Evolutionary conservation across 495 filamentous ascomycete species (phyloP), one percentile per base, ranked within the genome.

Genomic region (Trichoderma erinaceum): DNA sequence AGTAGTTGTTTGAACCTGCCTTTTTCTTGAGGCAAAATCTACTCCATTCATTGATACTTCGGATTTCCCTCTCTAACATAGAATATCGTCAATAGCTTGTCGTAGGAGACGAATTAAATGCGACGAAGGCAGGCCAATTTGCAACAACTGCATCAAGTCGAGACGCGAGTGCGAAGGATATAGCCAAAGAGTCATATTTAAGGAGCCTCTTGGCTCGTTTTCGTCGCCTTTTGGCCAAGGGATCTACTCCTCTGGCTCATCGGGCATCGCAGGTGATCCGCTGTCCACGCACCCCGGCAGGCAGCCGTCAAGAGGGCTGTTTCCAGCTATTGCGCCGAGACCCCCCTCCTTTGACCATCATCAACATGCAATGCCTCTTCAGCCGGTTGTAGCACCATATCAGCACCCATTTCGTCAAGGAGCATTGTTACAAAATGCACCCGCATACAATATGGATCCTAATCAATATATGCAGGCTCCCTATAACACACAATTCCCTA

Each of bases 61-160:
- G 15, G 3, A 4, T 41, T 32, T 35, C 35, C 35, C 5, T 8
- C 61, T 64, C 61, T 64, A 21, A 64, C 25, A 64, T 29, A 32
- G 15, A 25, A 13, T 18, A 3, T 35, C 7, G 27, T 35, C 61
- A n/a, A 15, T 73, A 96, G 92, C 95, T 65, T 99, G 95, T 82
- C 90, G 95, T 65, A 93, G 89, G 78, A 88, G 95, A 23, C 90
- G 95, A 64, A 98, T 99, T 76, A 99, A 99, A 79, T 99, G 95
- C 75, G 95, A 94, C 65, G 95, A 98, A 75, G 92, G 95, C 75
- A 90, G 91, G 67, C 95, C 94, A 63, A 92, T 87, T 18, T 98
- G 95, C 79, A 86, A 84, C 69, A 83, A 98, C 75, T 99, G 95
- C 79, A 87, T 93, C 76, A 97, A 97, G 74, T 97, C 94, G 13